Base-by-base conservation (phyloP, 768 basidiomycete species). In the Tulasnella sp. region DNA sequence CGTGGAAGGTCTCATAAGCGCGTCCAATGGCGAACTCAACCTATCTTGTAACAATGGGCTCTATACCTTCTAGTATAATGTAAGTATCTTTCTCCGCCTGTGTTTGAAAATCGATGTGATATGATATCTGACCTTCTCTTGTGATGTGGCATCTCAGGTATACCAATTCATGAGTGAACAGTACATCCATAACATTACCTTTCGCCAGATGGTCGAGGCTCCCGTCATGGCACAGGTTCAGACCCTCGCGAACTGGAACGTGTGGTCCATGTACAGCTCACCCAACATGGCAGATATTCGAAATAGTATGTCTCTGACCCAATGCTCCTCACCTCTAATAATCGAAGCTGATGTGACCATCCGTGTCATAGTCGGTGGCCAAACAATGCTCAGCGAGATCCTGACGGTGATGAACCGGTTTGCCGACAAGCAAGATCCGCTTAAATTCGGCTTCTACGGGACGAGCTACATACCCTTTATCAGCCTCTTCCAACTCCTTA, bases 401-500 rank as follows among this genome's bases (percentile, higher is more conserved):
- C 73, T 91, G 52, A 71, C 66, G 54, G 81, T 87, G 9, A 78
- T 92, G 57, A 80, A 85, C 67, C 82, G 81, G 66, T 84, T 93
- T 69, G 80, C 85, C 46, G 87, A 83, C 75, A 81, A 83, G 65
- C 81, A 78, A 62, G 84, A 88, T 72, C 83, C 87, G 46, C 80
- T 92, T 53, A 83, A 87, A 66, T 78, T 92, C 72, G 75, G 84
- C 70, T 69, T 90, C 64, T 75, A 88, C 64, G 80, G 87, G 72
- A 83, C 84, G 15, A 86, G 87, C 63, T 92, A 92, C 76, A 90
- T 92, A 70, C 84, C 90, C 12, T 89, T 93, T 79, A 83, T 92
- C 66, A 90, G 87, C 3, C 76, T 92, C 70, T 85, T 92, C 80
- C 84, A 85, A 69, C 82, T 89, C 80, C 85, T 83, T 0, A 76